phyloP scores from a whole-genome alignment of 2,329 filamentous ascomycete species.

The Fusarium aywerte region DNA sequence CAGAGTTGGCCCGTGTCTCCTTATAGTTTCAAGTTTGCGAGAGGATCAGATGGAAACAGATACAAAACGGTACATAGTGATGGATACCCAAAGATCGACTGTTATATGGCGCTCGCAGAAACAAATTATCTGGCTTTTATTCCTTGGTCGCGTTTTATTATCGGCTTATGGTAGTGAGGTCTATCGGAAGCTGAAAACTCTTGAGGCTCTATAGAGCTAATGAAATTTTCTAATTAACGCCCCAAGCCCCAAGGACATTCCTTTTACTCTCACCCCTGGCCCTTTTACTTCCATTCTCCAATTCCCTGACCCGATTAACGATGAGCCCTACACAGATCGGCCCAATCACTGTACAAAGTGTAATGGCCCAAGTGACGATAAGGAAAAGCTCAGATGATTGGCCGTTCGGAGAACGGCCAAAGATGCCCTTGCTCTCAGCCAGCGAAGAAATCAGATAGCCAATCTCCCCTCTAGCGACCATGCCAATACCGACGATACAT shows the following conservation, averaged over 20 bases:
- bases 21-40: neutral
- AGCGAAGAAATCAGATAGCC: slow-evolving; percentile 79
- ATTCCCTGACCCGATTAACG: slow-evolving; percentile 54
- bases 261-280: slow-evolving; percentile 5
- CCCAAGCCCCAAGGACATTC: slow-evolving; percentile 43
- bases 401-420: slow-evolving; percentile 37
- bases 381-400: slow-evolving; percentile 59
- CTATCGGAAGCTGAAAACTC: neutral
- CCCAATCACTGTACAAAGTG: slow-evolving; percentile 64
- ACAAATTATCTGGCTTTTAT: too few species aligned
- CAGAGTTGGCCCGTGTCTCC: slow-evolving; percentile 16
- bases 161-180: neutral
- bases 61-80: neutral
- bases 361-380: slow-evolving; percentile 66
- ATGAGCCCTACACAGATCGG: slow-evolving; percentile 61
- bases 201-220: neutral
- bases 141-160: too few species aligned
- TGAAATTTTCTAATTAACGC: slow-evolving; percentile 18
- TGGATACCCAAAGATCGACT: too few species aligned
- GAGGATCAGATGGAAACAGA: neutral
- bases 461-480: slow-evolving; percentile 84
- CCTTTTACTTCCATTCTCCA: slow-evolving; percentile 26
- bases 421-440: slow-evolving; percentile 65
- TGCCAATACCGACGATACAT: slow-evolving; percentile 71
- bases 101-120: too few species aligned